These are phyloP conservation scores for Verbena officinalis DNA, from an alignment of 257 asterid species.

Conservation along the genomic window DNA sequence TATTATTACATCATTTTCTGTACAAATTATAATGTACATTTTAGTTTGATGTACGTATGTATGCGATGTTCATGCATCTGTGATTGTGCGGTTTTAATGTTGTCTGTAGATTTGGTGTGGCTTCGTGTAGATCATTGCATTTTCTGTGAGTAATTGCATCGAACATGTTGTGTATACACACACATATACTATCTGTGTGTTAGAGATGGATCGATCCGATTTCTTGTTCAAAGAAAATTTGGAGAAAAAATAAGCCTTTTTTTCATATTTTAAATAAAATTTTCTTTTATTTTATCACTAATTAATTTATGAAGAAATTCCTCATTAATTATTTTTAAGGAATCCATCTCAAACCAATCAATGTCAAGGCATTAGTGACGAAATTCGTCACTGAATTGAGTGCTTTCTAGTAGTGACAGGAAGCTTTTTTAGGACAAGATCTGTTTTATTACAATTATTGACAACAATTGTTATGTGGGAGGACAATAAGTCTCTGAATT, in stretches of 20 bases:
- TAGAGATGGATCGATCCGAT: too few relatives aligned
- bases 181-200: too few relatives aligned
- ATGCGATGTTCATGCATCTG: not conserved
- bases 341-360: too few relatives aligned
- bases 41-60: not conserved
- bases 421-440: not conserved
- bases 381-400: not conserved
- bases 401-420: not conserved
- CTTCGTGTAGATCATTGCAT: conserved; percentile 22
- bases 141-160: not conserved
- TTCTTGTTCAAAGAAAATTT: too few relatives aligned
- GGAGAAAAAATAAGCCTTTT: too few relatives aligned
- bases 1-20: conserved; percentile 31
- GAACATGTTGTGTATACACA: not conserved
- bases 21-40: conserved; percentile 1
- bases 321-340: too few relatives aligned
- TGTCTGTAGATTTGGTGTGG: not conserved
- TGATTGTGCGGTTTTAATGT: not conserved
- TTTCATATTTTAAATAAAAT: too few relatives aligned
- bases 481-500: too few relatives aligned
- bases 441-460: not conserved
- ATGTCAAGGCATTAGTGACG: not conserved
- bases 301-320: too few relatives aligned
- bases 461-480: too few relatives aligned
- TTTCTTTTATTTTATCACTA: too few relatives aligned